Conservation (phyloP, 352 stramenopile genomes). For the Globisporangium echinulatum region DNA sequence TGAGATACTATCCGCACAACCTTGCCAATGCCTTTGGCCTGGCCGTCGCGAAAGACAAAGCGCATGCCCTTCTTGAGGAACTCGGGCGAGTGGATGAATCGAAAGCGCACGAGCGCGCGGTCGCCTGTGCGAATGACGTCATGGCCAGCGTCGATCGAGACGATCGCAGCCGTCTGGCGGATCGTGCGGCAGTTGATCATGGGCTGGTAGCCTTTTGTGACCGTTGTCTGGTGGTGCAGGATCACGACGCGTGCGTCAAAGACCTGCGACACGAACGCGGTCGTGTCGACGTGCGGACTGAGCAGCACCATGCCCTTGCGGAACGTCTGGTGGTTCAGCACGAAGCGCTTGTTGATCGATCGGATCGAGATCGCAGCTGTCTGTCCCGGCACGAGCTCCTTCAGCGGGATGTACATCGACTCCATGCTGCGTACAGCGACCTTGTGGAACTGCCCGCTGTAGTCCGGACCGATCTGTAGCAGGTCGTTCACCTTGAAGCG, state of each 20-base stretch:
- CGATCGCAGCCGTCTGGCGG: slow-evolving; percentile 86
- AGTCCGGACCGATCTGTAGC: slow-evolving; percentile 88
- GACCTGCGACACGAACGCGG: slow-evolving; percentile 67
- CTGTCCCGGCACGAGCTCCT: slow-evolving; percentile 82
- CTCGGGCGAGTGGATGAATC: slow-evolving; percentile 90
- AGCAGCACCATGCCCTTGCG: slow-evolving; percentile 92
- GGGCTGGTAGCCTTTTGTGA: slow-evolving; percentile 90
- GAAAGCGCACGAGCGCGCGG: slow-evolving; percentile 84
- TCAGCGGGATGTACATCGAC: slow-evolving; percentile 87
- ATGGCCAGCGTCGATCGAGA: slow-evolving; percentile 76
- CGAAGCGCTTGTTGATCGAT: slow-evolving; percentile 87
- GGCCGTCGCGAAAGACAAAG: slow-evolving; percentile 97
- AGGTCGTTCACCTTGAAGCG: slow-evolving; percentile 83
- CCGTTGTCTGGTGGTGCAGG: slow-evolving; percentile 94
- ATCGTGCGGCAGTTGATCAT: slow-evolving; percentile 93
- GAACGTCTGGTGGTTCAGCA: slow-evolving; percentile 78
- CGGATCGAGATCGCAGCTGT: slow-evolving; percentile 82
- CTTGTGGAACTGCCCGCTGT: slow-evolving; percentile 84
- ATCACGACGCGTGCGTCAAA: slow-evolving; percentile 94
- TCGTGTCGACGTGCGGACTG: slow-evolving; percentile 68
- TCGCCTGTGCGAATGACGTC: slow-evolving; percentile 89
- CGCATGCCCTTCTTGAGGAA: slow-evolving; percentile 95
- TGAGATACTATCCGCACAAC: slow-evolving; percentile 67
- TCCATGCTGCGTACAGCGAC: slow-evolving; percentile 84
- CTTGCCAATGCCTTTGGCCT: slow-evolving; percentile 96